Evolutionary conservation across 1,284 basidiomycete genomes (phyloP), one percentile per base, ranked within the genome.

Genomic region (Malassezia sympodialis): DNA sequence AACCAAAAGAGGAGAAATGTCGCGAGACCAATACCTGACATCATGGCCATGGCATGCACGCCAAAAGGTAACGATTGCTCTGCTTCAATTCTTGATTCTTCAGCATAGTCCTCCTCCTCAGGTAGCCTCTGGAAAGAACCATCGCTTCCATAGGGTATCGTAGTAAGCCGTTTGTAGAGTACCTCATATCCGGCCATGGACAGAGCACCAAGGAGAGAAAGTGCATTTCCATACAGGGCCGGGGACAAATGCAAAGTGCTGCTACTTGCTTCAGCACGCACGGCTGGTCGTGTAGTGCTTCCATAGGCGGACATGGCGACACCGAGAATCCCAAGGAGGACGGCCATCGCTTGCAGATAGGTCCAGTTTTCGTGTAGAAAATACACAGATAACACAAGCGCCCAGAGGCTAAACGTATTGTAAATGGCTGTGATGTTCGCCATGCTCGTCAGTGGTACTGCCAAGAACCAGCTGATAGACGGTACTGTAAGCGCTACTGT

Each of bases 141-240:
- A 8, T 19, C 35, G 19, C 15, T 41, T 17, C 27, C 24, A 1
- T 47, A 17, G 0, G 70, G 69, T 0, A 72, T 54, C n/a, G 62
- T 67, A 10, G 65, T 69, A 17, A 73, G 59, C 8, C 72, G 56
- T 50, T 69, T 69, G 59, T 73, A 74, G 1, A 65, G 55, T 53
- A 73, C 64, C 47, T 74, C 72, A 53, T 73, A 74, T 0, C 63
- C 67, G 3, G 70, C 72, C 70, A 73, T 73, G 4, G 67, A 70
- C 2, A 74, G 59, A 8, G 70, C 70, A 5, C 71, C 72, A 27
- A 71, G 31, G 8, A 70, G 60, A 15, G 69, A 66, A 10, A 71
- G 60, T 15, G 61, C 19, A 41, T 70, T 59, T 12, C 72, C 72
- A 11, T 73, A 42, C 8, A 69, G 37, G 0, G 70, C 67, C 30